phyloP scores from a whole-genome alignment of 2,329 filamentous ascomycete genomes.

The Aspergillus floridensis region DNA sequence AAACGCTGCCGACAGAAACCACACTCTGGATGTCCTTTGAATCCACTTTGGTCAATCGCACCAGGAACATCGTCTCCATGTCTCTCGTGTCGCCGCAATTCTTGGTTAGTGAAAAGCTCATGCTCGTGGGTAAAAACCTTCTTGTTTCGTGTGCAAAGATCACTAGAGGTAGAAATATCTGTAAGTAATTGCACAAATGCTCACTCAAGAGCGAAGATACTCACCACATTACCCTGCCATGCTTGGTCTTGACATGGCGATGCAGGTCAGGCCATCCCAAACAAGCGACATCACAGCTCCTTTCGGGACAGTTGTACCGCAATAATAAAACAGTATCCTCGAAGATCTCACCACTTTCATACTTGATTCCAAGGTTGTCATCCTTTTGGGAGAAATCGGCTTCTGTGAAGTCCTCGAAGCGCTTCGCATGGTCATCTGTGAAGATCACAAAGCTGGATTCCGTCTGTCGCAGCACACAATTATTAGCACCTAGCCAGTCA shows the following conservation, averaged over 20 bases:
- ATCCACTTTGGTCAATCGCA: constrained; percentile 86
- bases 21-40: constrained; percentile 92
- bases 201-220: constrained; percentile 23
- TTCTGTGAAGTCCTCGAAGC: constrained; percentile 76
- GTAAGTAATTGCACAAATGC: constrained; percentile 11
- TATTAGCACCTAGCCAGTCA: constrained; percentile 10
- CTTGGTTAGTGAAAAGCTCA: constrained; percentile 78
- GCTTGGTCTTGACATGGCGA: constrained; percentile 74
- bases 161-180: constrained; percentile 45
- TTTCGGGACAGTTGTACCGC: constrained; percentile 91
- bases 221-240: constrained; percentile 81
- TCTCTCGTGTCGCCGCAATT: constrained; percentile 82
- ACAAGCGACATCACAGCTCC: constrained; percentile 79
- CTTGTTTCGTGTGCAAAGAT: constrained; percentile 89
- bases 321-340: constrained; percentile 86
- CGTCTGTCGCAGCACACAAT: constrained; percentile 28
- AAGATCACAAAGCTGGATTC: constrained; percentile 74
- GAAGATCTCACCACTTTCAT: constrained; percentile 82
- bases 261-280: constrained; percentile 76
- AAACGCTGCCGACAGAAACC: constrained; percentile 89
- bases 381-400: constrained; percentile 75
- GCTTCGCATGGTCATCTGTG: constrained; percentile 77
- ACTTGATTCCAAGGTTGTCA: constrained; percentile 85
- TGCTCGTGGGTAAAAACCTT: constrained; percentile 99
- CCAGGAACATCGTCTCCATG: constrained; percentile 89